Evolutionary conservation across 208 protist species (phyloP), one percentile per base, ranked within the genome.

Genomic region (Leishmania arabica): DNA sequence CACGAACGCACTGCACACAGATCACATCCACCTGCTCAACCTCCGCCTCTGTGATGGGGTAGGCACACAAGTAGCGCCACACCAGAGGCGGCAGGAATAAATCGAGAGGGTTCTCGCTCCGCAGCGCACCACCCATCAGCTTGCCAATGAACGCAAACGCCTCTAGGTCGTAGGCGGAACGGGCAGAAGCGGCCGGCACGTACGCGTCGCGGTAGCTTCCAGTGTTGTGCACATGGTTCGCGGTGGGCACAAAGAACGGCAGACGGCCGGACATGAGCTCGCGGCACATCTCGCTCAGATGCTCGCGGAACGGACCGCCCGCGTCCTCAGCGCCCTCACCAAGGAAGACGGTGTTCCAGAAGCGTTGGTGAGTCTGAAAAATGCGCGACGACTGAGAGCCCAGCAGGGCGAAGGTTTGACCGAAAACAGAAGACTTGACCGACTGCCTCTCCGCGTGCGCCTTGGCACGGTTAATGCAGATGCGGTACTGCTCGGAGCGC

Each of bases 71-170:
- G 76, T 86, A 90, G 83, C 97, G 95, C 97, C 97, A 99, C 66
- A 99, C 86, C 15, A 98, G 79, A 27, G 95, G 92, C 27, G 98
- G 95, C 47, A 99, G 85, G 84, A 95, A 93, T 31, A 99, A 86
- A 45, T 92, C 87, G 21, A 99, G 88, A 47, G 97, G 92, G 51
- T 99, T 90, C 62, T 95, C 93, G 45, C 88, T 94, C 77, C 98
- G 92, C 75, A 99, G 82, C 42, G 95, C 96, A 58, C 97, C 91
- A 64, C 98, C 99, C 96, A 99, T 99, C 64, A 99, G 84, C 66
- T 89, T 85, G 17, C 98, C 98, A n/a, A 99, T 40, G 81, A 99
- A 98, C n/a, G 86, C 80, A 74, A 96, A 99, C 45, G 93, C 94
- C 13, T 87, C 76, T 19, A 97, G 69, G 65, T 97, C 86, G 47